Percentiles rank a stretch among this genome's conserved stretches.
These are phyloP conservation scores for Trebouxia sp. DNA, from an alignment of 139 green algal species.

Conservation along the genomic window DNA sequence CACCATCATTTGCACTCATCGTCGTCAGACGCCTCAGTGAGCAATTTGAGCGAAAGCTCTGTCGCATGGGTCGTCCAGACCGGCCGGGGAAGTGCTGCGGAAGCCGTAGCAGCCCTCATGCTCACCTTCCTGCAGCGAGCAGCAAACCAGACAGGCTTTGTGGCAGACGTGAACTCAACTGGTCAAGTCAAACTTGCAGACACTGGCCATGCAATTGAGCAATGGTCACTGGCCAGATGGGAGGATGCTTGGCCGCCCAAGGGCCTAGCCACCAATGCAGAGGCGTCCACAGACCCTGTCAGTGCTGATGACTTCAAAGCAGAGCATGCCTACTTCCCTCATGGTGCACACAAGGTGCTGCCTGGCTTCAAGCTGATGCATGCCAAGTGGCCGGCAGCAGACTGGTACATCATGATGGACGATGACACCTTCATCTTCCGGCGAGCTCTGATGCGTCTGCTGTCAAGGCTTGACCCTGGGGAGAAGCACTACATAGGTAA, in stretches of 20 bases:
- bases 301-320: not conserved
- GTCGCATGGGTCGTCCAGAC: slow-evolving; percentile 15
- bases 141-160: not conserved
- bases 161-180: slow-evolving; percentile 5
- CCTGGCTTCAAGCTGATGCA: slow-evolving; percentile 20
- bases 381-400: not conserved
- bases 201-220: not conserved
- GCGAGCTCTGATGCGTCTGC: not conserved
- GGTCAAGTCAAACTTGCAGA: slow-evolving; percentile 5
- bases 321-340: not conserved
- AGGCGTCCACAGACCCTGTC: not conserved
- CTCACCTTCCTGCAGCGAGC: not conserved
- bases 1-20: not conserved
- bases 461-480: not conserved
- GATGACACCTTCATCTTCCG: slow-evolving; percentile 16
- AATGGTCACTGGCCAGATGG: slow-evolving; percentile 5
- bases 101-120: slow-evolving; percentile 10
- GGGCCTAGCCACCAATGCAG: not conserved
- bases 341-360: not conserved
- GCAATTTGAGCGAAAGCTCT: not conserved
- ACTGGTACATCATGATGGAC: slow-evolving; percentile 24
- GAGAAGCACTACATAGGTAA: slow-evolving; percentile 14
- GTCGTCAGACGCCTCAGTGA: not conserved
- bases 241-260: not conserved
- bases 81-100: not conserved